Percentiles rank a stretch among this genome's conserved stretches.
phyloP scores from a whole-genome alignment of 176 grass and related monocot genomes.

The Carex myosuroides region DNA sequence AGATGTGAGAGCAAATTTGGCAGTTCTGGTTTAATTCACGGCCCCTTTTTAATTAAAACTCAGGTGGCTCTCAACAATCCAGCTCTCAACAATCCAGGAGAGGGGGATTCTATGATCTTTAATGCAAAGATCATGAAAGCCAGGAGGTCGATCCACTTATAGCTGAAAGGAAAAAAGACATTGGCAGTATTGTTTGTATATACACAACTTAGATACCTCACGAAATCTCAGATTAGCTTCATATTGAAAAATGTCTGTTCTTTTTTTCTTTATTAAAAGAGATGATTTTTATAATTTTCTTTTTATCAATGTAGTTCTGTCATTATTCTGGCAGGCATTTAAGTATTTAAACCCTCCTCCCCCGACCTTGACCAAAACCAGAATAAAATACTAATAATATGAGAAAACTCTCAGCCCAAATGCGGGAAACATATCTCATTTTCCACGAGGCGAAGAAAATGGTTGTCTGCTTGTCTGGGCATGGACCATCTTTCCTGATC shows the following conservation, averaged over 20 bases:
- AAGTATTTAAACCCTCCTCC: background rate
- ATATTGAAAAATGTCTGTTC: background rate
- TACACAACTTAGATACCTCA: conserved; percentile 14
- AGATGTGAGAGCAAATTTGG: background rate
- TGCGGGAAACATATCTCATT: no score
- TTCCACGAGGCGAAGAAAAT: no score
- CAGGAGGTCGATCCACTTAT: background rate
- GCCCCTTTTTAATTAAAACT: background rate
- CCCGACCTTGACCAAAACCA: background rate
- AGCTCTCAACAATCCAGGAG: conserved; percentile 44
- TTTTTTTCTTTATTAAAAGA: background rate
- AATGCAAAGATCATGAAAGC: conserved; percentile 17
- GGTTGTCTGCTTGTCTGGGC: no score
- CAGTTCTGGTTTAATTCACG: background rate
- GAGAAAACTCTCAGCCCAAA: no score
- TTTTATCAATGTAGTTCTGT: background rate
- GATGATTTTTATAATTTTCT: background rate
- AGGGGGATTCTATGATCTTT: conserved; percentile 60
- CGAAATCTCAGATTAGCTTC: background rate
- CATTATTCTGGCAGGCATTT: background rate
- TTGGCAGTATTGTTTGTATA: conserved; percentile 12
- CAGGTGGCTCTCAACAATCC: conserved; percentile 48
- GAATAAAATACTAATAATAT: background rate
- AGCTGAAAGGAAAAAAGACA: background rate
- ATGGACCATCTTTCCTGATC: no score